Conservation (phyloP, 2,329 filamentous ascomycete species). For the Aspergillus sp. region DNA sequence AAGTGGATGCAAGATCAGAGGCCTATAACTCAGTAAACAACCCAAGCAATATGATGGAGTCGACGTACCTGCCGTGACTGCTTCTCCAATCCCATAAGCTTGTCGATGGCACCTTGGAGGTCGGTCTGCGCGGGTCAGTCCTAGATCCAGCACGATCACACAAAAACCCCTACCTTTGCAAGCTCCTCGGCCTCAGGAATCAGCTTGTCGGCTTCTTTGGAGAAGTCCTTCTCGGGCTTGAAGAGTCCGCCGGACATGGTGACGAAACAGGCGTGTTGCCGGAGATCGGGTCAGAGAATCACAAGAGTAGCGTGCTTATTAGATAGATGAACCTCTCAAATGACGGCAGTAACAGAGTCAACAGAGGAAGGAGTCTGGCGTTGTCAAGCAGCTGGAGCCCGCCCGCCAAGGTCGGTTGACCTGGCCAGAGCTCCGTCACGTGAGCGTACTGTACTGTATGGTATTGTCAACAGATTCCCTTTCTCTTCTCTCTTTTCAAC, state of each 20-base stretch:
- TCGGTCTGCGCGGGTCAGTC: constrained; percentile 42
- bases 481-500: too few relatives aligned
- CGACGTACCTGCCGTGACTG: constrained; percentile 78
- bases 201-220: constrained; percentile 86
- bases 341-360: constrained; percentile 1
- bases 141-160: neutral
- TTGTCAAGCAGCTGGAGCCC: constrained; percentile 2
- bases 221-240: constrained; percentile 98
- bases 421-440: constrained; percentile 23
- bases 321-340: too few relatives aligned
- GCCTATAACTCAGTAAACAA: constrained; percentile 52
- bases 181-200: constrained; percentile 85
- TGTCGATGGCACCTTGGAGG: constrained; percentile 81
- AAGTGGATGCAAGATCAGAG: constrained; percentile 92
- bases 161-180: constrained; percentile 57
- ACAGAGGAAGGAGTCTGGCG: constrained; percentile 2
- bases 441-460: too few relatives aligned
- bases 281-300: neutral
- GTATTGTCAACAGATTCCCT: too few relatives aligned
- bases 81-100: constrained; percentile 85
- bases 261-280: constrained; percentile 12
- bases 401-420: constrained; percentile 13
- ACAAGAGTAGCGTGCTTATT: neutral
- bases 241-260: constrained; percentile 72
- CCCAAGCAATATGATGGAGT: constrained; percentile 3